These are phyloP conservation scores for Thelonectria rubi DNA, from an alignment of 2,329 filamentous ascomycete species.

Conservation along the genomic window DNA sequence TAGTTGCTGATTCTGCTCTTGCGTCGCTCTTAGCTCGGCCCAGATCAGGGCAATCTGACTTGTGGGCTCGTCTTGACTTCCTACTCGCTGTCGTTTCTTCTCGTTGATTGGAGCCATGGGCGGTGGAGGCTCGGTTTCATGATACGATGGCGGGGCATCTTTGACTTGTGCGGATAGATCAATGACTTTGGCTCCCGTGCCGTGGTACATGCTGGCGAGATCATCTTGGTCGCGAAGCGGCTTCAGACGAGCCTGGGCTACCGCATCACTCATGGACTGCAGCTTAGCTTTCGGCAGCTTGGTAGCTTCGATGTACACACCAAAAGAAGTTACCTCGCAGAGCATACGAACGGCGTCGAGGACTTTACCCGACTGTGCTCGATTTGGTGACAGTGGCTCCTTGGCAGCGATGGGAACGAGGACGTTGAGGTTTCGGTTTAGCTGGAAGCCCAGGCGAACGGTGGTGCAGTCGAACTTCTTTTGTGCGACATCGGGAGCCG, in stretches of 20 bases:
- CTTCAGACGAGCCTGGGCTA: constrained; percentile 10
- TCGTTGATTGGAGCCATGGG: neutral
- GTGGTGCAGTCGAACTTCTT: constrained; percentile 8
- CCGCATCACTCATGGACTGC: constrained; percentile 19
- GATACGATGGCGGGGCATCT: neutral
- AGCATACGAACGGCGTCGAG: constrained; percentile 29
- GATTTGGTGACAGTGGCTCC: constrained; percentile 18
- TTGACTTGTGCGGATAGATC: constrained; percentile 3
- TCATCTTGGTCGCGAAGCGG: constrained; percentile 2
- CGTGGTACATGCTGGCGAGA: constrained; percentile 29
- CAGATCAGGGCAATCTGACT: neutral
- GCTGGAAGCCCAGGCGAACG: constrained; percentile 12
- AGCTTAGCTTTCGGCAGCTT: constrained; percentile 6
- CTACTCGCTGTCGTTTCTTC: neutral
- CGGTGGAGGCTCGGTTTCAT: neutral
- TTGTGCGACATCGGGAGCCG: neutral
- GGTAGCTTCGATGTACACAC: constrained; percentile 23
- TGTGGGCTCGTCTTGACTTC: neutral
- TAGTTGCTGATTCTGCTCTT: neutral
- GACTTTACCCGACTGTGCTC: constrained; percentile 21
- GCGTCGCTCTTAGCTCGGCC: neutral
- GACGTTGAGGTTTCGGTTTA: constrained; percentile 11
- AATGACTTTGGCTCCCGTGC: constrained; percentile 24
- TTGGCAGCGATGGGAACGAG: constrained; percentile 10
- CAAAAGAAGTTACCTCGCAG: constrained; percentile 14